phyloP scores from a whole-genome alignment of 768 basidiomycete genomes.

The Leccinum boreale region DNA sequence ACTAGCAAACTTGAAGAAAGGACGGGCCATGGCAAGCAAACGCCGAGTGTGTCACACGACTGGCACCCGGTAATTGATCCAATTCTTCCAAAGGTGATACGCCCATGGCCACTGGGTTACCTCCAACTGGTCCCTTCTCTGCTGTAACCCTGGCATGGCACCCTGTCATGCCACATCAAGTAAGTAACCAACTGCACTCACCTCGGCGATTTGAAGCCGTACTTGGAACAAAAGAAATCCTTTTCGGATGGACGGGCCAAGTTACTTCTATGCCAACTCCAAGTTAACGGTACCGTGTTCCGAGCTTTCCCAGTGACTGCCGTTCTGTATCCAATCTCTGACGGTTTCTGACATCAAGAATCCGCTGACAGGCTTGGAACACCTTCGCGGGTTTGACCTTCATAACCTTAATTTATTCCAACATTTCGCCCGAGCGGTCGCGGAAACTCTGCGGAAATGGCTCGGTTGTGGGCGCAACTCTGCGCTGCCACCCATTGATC shows the following conservation, averaged over 20 bases:
- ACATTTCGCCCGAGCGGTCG: not conserved
- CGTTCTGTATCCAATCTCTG: not conserved
- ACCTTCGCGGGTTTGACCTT: constrained; percentile 1
- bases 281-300: not conserved
- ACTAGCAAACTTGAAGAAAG: not conserved
- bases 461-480: not conserved
- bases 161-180: not conserved
- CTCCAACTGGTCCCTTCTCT: not conserved
- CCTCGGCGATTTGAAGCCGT: not conserved
- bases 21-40: not conserved
- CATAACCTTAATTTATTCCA: not conserved
- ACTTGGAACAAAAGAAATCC: not conserved
- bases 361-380: not conserved
- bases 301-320: not conserved
- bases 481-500: not conserved
- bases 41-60: not conserved
- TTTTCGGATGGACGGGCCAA: not conserved
- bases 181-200: not conserved
- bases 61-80: not conserved
- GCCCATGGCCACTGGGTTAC: not conserved
- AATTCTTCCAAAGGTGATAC: not conserved
- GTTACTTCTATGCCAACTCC: not conserved
- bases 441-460: not conserved
- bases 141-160: constrained; percentile 2
- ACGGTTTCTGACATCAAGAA: not conserved